Evolutionary conservation across 257 asterid genomes (phyloP), one percentile per base, ranked within the genome.

Genomic region (Echium plantagineum): DNA sequence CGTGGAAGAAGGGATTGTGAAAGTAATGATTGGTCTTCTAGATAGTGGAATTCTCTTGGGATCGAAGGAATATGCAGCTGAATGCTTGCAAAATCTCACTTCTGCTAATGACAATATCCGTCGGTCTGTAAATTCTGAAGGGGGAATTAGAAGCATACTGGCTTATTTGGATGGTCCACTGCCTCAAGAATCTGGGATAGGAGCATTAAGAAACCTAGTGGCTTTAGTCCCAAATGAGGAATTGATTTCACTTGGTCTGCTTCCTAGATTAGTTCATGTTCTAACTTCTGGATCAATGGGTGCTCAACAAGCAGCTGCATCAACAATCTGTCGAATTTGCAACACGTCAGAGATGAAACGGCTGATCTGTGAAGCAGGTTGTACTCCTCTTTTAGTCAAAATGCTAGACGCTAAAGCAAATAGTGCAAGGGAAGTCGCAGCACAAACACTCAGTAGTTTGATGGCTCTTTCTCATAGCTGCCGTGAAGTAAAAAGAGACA

Each of bases 111-210:
- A 88, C 9, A 69, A 75, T 20, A 70, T 91, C 2, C 74, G 78
- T 46, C 63, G 79, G 67, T 68, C 79, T 2, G 93, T 86, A 5
- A 66, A 85, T 16, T 66, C 83, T 9, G 95, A 81, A 71, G 94
- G 90, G 15, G 96, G 95, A 38, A 20, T 91, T 1, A 51, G 70
- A 56, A 81, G 94, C 65, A 77, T 91, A 15, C 63, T 91, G 7
- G 63, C 71, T 8, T 88, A 85, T 62, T 63, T 91, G 56, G 96
- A 91, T 57, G 87, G 94, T 1, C 87, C 94, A 0, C 69, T 80
- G 32, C 98, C 98, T 21, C 90, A 84, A 64, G 98, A 85, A 72
- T 83, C 94, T 0, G 94, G 94, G 0, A 86, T 91, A 9, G 83
- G 81, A 62, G 96, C 95, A 0, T n/a, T 88, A 49, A 62, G 89